Evolutionary conservation across 2,329 filamentous ascomycete genomes (phyloP).

Genomic region (Beauveria sp.): DNA sequence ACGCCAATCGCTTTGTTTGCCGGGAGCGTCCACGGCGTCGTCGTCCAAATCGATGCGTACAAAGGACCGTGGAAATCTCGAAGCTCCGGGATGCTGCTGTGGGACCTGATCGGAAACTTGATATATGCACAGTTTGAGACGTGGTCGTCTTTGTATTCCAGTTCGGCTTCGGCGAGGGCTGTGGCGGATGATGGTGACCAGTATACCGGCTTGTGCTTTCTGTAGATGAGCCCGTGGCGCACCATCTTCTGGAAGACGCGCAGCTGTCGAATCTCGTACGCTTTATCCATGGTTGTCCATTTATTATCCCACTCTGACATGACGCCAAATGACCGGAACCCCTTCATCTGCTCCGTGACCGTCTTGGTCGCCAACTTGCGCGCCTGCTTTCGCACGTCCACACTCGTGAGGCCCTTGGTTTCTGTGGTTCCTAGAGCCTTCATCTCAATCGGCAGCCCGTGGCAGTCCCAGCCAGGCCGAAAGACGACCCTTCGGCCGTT

Average conservation of each 20-base stretch:
- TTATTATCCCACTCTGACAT: slow-evolving; percentile 74
- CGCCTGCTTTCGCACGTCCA: slow-evolving; percentile 58
- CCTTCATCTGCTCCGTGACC: slow-evolving; percentile 63
- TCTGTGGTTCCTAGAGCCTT: slow-evolving; percentile 66
- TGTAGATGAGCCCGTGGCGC: slow-evolving; percentile 64
- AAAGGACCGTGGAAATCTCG: slow-evolving; percentile 41
- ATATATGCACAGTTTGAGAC: slow-evolving; percentile 69
- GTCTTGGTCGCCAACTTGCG: slow-evolving; percentile 60
- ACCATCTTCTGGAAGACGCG: slow-evolving; percentile 70
- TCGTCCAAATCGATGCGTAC: slow-evolving; percentile 93
- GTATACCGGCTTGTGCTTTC: slow-evolving; percentile 75
- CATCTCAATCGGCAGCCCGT: slow-evolving; percentile 92
- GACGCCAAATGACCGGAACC: slow-evolving; percentile 65
- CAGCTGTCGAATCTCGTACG: slow-evolving; percentile 68
- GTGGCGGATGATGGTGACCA: slow-evolving; percentile 77
- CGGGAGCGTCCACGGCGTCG: slow-evolving; percentile 93
- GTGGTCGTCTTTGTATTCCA: slow-evolving; percentile 75
- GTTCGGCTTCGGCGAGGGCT: slow-evolving; percentile 74
- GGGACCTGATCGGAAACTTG: slow-evolving; percentile 59
- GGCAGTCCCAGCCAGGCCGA: slow-evolving; percentile 94
- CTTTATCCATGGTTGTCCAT: slow-evolving; percentile 73
- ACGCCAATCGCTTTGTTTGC: slow-evolving; percentile 88
- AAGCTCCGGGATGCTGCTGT: slow-evolving; percentile 26
- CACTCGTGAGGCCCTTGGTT: slow-evolving; percentile 37
- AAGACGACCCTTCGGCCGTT: slow-evolving; percentile 66